phyloP scores from a whole-genome alignment of 257 asterid species.

The Solanum neorickii region DNA sequence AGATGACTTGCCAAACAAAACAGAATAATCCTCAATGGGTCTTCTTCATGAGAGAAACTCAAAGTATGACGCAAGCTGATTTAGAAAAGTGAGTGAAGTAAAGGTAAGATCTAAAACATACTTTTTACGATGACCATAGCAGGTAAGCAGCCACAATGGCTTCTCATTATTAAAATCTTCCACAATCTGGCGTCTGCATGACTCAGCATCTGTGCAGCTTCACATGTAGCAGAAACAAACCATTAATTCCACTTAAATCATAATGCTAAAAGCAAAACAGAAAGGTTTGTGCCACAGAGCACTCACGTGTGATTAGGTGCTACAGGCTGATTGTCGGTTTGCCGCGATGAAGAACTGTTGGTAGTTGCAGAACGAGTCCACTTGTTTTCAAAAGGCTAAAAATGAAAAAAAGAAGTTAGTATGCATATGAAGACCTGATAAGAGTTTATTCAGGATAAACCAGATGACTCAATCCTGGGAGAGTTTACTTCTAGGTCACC shows the following conservation, averaged over 20 bases:
- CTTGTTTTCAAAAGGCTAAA: slow-evolving; percentile 74
- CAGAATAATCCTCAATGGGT: not conserved
- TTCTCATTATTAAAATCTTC: slow-evolving; percentile 71
- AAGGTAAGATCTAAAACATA: slow-evolving; percentile 18
- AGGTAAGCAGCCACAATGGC: slow-evolving; percentile 79
- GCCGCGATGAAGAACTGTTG: slow-evolving; percentile 37
- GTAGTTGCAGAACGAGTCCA: slow-evolving; percentile 55
- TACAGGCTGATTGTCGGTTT: slow-evolving; percentile 42
- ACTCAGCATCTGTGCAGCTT: slow-evolving; percentile 81
- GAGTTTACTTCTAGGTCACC: not conserved
- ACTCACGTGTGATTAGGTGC: slow-evolving; percentile 63
- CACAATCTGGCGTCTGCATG: slow-evolving; percentile 53
- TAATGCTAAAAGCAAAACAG: not conserved
- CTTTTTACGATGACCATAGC: slow-evolving; percentile 74
- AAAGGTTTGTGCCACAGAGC: not conserved
- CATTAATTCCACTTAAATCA: slow-evolving; percentile 8
- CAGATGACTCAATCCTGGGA: not conserved
- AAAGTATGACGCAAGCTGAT: not conserved
- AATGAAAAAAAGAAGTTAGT: not conserved
- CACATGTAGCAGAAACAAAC: slow-evolving; percentile 13
- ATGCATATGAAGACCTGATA: not conserved
- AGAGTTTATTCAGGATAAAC: not conserved
- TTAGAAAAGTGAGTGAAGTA: not conserved
- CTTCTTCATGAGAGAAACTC: not conserved
- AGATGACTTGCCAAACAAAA: not conserved